Evolutionary conservation across 2,329 filamentous ascomycete genomes (phyloP).

Genomic region (Aspergillus carbonarius): DNA sequence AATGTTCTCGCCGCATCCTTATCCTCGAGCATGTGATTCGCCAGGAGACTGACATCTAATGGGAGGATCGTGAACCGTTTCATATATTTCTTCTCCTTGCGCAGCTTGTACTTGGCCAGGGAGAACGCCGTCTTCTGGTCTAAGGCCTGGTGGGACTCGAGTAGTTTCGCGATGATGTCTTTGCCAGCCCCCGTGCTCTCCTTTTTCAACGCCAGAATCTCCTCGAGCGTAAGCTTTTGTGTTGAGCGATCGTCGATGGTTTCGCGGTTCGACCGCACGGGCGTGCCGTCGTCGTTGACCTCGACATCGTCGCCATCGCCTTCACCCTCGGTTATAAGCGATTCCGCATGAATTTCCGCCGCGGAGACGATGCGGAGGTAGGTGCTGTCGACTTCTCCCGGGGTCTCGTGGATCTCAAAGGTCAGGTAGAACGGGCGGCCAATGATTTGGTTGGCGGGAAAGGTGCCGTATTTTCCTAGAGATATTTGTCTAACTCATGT

Average conservation of each 20-base stretch:
- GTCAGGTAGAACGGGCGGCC: conserved; percentile 90
- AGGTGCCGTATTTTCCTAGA: conserved; percentile 88
- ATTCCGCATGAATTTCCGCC: conserved; percentile 78
- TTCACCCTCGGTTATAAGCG: conserved; percentile 56
- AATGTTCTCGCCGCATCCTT: conserved; percentile 78
- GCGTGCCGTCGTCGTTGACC: conserved; percentile 39
- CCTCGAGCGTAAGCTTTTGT: conserved; percentile 71
- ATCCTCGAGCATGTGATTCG: conserved; percentile 74
- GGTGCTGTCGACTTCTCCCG: conserved; percentile 63
- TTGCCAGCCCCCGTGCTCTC: conserved; percentile 76
- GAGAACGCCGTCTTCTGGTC: conserved; percentile 95
- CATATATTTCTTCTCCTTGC: conserved; percentile 93
- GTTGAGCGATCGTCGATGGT: conserved; percentile 64
- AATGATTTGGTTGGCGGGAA: conserved; percentile 84
- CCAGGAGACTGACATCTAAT: conserved; percentile 73
- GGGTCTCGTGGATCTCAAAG: conserved; percentile 79
- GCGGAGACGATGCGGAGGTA: conserved; percentile 73
- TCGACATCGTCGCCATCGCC: conserved; percentile 38
- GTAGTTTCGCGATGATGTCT: conserved; percentile 88
- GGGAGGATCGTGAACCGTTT: conserved; percentile 82
- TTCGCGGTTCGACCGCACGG: conserved; percentile 63
- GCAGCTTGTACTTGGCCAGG: conserved; percentile 89
- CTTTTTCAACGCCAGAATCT: conserved; percentile 70
- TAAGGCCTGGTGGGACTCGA: conserved; percentile 83
- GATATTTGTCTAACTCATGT: conserved; percentile 67